These are phyloP conservation scores for Fonsecaea monophora DNA, from an alignment of 2,329 filamentous ascomycete species.

Conservation along the genomic window DNA sequence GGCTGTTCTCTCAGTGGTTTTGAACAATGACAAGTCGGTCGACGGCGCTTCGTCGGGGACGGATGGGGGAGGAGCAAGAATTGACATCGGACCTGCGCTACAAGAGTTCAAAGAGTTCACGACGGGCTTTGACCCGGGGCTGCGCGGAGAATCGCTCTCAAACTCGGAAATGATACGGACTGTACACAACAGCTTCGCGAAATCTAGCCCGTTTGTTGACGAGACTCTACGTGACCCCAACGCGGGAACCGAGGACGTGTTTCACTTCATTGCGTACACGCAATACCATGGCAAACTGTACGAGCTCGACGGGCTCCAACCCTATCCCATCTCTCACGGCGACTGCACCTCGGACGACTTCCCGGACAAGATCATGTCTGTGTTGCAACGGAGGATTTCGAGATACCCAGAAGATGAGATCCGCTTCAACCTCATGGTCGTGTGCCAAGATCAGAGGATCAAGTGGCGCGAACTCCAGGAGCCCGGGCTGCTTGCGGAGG, in stretches of 20 bases:
- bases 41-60: slow-evolving; percentile 38
- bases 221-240: slow-evolving; percentile 77
- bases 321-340: slow-evolving; percentile 89
- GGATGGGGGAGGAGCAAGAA: slow-evolving; percentile 40
- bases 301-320: slow-evolving; percentile 93
- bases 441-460: slow-evolving; percentile 81
- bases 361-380: slow-evolving; percentile 80
- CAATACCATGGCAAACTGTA: slow-evolving; percentile 80
- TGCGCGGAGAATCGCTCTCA: slow-evolving; percentile 72
- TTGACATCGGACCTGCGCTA: slow-evolving; percentile 76
- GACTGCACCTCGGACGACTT: slow-evolving; percentile 74
- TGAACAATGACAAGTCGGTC: slow-evolving; percentile 73
- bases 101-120: slow-evolving; percentile 87
- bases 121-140: slow-evolving; percentile 77
- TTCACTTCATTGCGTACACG: slow-evolving; percentile 97
- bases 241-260: slow-evolving; percentile 84
- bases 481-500: slow-evolving; percentile 74
- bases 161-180: slow-evolving; percentile 75
- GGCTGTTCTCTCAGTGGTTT: slow-evolving; percentile 85
- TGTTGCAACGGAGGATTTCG: slow-evolving; percentile 80
- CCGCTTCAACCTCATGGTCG: slow-evolving; percentile 92
- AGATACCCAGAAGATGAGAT: slow-evolving; percentile 89
- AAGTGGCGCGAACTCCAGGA: slow-evolving; percentile 83
- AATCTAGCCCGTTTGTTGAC: slow-evolving; percentile 87
- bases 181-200: slow-evolving; percentile 89